These are phyloP conservation scores for Imleria badia DNA, from an alignment of 768 basidiomycete genomes.

Conservation along the genomic window DNA sequence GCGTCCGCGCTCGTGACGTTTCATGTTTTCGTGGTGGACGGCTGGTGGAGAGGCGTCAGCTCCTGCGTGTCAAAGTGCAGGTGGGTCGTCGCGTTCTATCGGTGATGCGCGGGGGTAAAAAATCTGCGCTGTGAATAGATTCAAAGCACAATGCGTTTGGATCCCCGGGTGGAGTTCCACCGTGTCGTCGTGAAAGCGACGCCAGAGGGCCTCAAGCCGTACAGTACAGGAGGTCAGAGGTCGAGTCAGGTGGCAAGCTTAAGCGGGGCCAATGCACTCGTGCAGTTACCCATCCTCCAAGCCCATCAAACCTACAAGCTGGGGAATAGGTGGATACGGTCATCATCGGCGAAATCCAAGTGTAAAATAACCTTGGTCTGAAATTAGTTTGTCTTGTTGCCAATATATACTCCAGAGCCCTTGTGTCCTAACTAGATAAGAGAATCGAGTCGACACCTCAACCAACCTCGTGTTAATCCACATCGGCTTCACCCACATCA, in stretches of 20 bases:
- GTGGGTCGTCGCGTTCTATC: slow-evolving; percentile 37
- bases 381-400: background rate
- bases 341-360: slow-evolving; percentile 64
- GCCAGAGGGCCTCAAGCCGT: slow-evolving; percentile 53
- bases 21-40: slow-evolving; percentile 82
- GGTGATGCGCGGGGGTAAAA: background rate
- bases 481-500: slow-evolving; percentile 55
- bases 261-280: slow-evolving; percentile 77
- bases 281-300: slow-evolving; percentile 55
- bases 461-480: slow-evolving; percentile 28
- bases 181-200: slow-evolving; percentile 60
- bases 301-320: slow-evolving; percentile 40
- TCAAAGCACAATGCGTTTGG: slow-evolving; percentile 61
- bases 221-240: slow-evolving; percentile 84
- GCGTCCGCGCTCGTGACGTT: slow-evolving; percentile 87
- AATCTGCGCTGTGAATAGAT: slow-evolving; percentile 38
- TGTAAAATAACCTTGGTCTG: slow-evolving; percentile 14
- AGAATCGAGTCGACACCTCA: background rate
- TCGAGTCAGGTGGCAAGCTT: slow-evolving; percentile 84
- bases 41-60: slow-evolving; percentile 47
- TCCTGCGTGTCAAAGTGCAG: slow-evolving; percentile 64
- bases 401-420: background rate
- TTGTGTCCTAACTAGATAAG: background rate
- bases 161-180: slow-evolving; percentile 80
- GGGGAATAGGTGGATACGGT: slow-evolving; percentile 63